phyloP scores from a whole-genome alignment of 2,329 filamentous ascomycete genomes.

The Aspergillus floridensis region DNA sequence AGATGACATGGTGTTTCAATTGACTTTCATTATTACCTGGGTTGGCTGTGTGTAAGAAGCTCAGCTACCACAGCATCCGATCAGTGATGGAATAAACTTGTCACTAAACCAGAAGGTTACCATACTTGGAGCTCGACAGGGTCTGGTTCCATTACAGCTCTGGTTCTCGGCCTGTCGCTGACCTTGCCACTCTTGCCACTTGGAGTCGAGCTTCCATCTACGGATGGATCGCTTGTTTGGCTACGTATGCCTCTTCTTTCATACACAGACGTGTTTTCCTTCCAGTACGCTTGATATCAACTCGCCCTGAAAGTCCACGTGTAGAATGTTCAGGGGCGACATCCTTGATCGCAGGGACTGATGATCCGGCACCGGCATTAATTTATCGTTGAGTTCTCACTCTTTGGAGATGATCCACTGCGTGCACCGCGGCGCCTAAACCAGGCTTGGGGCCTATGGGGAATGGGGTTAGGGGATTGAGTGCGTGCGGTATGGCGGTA shows the following conservation, averaged over 20 bases:
- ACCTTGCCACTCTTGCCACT: neutral
- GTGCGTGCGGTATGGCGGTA: neutral
- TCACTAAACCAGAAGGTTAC: conserved; percentile 18
- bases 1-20: neutral
- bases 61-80: neutral
- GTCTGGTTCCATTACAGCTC: conserved; percentile 14
- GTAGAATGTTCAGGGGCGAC: neutral
- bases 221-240: too few relatives aligned
- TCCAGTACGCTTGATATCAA: neutral
- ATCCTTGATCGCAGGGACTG: neutral
- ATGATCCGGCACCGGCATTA: neutral
- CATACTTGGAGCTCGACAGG: conserved; percentile 16
- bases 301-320: neutral
- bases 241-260: too few relatives aligned
- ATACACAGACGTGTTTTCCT: neutral
- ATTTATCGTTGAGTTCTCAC: neutral
- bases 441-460: neutral
- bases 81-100: conserved; percentile 11
- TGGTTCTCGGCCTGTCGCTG: conserved; percentile 3
- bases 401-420: neutral
- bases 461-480: neutral
- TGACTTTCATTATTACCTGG: neutral
- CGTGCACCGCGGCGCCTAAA: neutral
- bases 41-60: neutral
- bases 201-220: too few relatives aligned